Evolutionary conservation across 2,329 filamentous ascomycete genomes (phyloP).

Genomic region (Verticillium dahliae): DNA sequence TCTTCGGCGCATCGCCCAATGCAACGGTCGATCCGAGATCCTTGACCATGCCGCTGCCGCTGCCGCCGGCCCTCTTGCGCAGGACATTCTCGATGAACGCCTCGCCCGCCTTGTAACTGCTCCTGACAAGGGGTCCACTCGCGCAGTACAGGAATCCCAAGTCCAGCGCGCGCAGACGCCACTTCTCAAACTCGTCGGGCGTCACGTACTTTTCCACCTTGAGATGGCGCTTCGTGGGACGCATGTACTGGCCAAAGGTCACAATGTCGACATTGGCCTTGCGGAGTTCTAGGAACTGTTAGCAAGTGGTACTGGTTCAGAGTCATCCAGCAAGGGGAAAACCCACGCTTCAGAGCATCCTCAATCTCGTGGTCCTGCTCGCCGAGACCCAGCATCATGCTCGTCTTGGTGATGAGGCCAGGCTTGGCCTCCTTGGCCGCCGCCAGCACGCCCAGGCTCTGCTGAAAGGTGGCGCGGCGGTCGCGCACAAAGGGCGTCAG

Average conservation of each 20-base stretch:
- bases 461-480: constrained; percentile 79
- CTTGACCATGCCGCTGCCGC: constrained; percentile 25
- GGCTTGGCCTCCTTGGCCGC: constrained; percentile 71
- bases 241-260: constrained; percentile 99
- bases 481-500: constrained; percentile 88
- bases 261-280: constrained; percentile 83
- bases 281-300: constrained; percentile 42
- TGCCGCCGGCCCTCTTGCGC: constrained; percentile 63
- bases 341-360: constrained; percentile 63
- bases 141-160: constrained; percentile 97
- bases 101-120: constrained; percentile 96
- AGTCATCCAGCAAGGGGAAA: not conserved
- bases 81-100: constrained; percentile 98
- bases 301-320: not conserved
- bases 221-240: constrained; percentile 95
- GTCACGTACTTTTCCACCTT: constrained; percentile 94
- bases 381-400: constrained; percentile 90
- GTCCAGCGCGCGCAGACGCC: constrained; percentile 83
- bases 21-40: constrained; percentile 32
- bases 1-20: constrained; percentile 22
- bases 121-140: constrained; percentile 84
- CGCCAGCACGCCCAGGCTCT: constrained; percentile 72
- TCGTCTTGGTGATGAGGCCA: constrained; percentile 94
- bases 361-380: constrained; percentile 85
- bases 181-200: constrained; percentile 84